These are phyloP conservation scores for Scytalidium lignicola DNA, from an alignment of 2,329 filamentous ascomycete species.

Conservation along the genomic window DNA sequence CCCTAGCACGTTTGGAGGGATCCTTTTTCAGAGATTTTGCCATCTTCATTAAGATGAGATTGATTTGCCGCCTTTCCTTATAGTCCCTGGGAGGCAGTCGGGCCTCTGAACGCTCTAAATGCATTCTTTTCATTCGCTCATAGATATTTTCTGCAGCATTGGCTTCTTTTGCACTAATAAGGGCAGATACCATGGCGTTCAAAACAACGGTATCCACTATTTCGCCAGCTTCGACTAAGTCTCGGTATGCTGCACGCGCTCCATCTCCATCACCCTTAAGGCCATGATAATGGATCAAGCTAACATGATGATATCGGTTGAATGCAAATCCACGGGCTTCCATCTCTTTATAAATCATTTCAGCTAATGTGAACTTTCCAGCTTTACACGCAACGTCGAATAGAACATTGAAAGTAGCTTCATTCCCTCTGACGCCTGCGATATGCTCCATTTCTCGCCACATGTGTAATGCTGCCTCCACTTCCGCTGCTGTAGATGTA, in stretches of 20 bases:
- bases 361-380: slow-evolving; percentile 76
- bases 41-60: slow-evolving; percentile 53
- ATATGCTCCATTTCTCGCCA: slow-evolving; percentile 88
- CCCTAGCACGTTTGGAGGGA: slow-evolving; percentile 44
- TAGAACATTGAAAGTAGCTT: slow-evolving; percentile 88
- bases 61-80: slow-evolving; percentile 33
- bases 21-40: slow-evolving; percentile 48
- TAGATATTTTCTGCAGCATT: slow-evolving; percentile 76
- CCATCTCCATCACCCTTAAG: slow-evolving; percentile 67
- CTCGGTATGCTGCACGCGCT: slow-evolving; percentile 70
- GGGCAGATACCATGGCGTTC: slow-evolving; percentile 77
- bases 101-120: slow-evolving; percentile 13
- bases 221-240: slow-evolving; percentile 79
- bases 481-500: slow-evolving; percentile 50
- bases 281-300: slow-evolving; percentile 79
- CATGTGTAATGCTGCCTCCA: slow-evolving; percentile 65
- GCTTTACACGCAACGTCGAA: slow-evolving; percentile 85
- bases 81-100: slow-evolving; percentile 31
- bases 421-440: slow-evolving; percentile 58
- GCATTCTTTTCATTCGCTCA: slow-evolving; percentile 65
- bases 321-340: slow-evolving; percentile 58
- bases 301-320: slow-evolving; percentile 77
- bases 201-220: slow-evolving; percentile 82
- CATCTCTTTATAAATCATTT: slow-evolving; percentile 84
- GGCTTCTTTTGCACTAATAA: slow-evolving; percentile 72